These are phyloP conservation scores for Suillus brevipes DNA, from an alignment of 768 basidiomycete species.

Conservation along the genomic window DNA sequence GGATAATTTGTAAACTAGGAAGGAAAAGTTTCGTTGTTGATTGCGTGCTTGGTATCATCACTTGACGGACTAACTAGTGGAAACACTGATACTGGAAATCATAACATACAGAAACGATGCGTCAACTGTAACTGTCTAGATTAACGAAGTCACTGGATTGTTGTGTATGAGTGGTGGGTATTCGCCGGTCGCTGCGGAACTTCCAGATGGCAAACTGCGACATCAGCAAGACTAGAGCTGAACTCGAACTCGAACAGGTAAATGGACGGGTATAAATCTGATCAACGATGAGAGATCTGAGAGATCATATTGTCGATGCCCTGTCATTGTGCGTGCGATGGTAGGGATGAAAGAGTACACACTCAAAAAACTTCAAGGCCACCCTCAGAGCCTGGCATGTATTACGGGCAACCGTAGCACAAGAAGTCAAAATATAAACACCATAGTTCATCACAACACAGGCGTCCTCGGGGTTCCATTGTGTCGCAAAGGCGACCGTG, in stretches of 20 bases:
- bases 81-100: not conserved
- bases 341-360: not conserved
- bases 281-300: not conserved
- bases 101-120: not conserved
- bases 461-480: not conserved
- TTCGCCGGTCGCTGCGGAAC: not conserved
- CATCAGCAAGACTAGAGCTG: not conserved
- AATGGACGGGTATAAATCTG: too few relatives aligned
- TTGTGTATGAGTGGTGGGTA: not conserved
- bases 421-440: not conserved
- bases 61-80: not conserved
- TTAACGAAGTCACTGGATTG: not conserved
- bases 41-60: not conserved
- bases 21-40: too few relatives aligned
- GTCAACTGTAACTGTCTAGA: not conserved
- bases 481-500: constrained; percentile 1
- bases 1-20: too few relatives aligned
- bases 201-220: not conserved
- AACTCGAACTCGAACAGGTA: not conserved
- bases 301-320: not conserved
- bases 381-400: not conserved
- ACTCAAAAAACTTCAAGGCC: not conserved
- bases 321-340: not conserved
- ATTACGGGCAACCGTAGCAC: not conserved
- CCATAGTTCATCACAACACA: not conserved